Evolutionary conservation across 495 filamentous ascomycete genomes (phyloP), one percentile per base, ranked within the genome.

Genomic region (Penicillium diatomitis): DNA sequence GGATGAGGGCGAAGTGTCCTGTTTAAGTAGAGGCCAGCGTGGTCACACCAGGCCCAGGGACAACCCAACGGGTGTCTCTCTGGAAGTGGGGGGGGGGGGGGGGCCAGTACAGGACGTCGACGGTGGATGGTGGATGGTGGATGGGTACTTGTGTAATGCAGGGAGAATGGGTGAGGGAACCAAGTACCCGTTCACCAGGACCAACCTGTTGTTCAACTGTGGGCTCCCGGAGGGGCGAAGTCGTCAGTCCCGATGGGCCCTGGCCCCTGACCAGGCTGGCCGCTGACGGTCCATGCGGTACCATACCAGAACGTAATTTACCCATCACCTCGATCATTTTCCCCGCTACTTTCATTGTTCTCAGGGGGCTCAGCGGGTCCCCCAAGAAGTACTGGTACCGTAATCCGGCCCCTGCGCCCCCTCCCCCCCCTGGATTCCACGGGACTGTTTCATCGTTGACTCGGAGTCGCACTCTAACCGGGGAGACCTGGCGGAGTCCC

Each of bases 21-120:
- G 51, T 57, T 67, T 63, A 65, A 68, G 68, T 65, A 71, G 65
- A 73, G 68, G 70, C 68, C 68, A 72, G 62, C 66, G 67, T 72
- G 70, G 66, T 70, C 68, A 51, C 34, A 59, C 41, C n/a, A n/a
- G n/a, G n/a, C n/a, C n/a, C n/a, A n/a, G n/a, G n/a, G n/a, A n/a
- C n/a, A n/a, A n/a, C n/a, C n/a, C n/a, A n/a, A n/a, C n/a, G n/a
- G n/a, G n/a, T n/a, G n/a, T n/a, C n/a, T n/a, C n/a, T n/a, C n/a
- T n/a, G n/a, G 29, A 32, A 42, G 40, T 27, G 40, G 8, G 40
- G 31, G 4, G 6, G 27, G 28, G 9, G 8, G 12, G 3, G n/a
- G 28, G 20, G 29, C 46, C 48, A 10, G 20, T 40, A 27, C 40
- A 42, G 40, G 40, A n/a, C n/a, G n/a, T n/a, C n/a, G n/a, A n/a